A percentile compares a stretch with the other conserved stretches of the same genome.
These are phyloP conservation scores for Microascus cirrosus DNA, from an alignment of 2,329 filamentous ascomycete species.

Conservation along the genomic window DNA sequence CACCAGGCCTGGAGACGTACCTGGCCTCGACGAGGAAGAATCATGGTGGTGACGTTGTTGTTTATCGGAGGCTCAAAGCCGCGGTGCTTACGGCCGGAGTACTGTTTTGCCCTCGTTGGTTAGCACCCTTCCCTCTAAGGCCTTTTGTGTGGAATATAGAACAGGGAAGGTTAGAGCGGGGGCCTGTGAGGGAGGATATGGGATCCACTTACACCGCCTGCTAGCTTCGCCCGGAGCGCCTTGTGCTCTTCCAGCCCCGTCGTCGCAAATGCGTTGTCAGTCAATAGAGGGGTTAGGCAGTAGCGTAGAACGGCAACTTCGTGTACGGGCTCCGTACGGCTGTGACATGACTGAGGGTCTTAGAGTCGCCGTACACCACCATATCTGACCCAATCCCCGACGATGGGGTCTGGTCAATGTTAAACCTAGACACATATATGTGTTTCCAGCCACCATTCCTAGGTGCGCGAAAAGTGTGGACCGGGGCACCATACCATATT, in stretches of 20 bases:
- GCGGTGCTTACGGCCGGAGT: conserved; percentile 33
- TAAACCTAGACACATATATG: not conserved
- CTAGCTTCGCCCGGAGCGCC: conserved; percentile 33
- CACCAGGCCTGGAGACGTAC: conserved; percentile 23
- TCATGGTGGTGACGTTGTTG: conserved; percentile 28
- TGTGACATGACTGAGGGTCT: conserved; percentile 31
- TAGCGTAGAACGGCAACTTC: conserved; percentile 31
- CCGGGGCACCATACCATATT: not conserved
- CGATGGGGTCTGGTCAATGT: conserved; percentile 14
- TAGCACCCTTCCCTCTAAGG: too few relatives aligned
- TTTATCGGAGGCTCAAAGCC: conserved; percentile 38
- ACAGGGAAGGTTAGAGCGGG: not conserved
- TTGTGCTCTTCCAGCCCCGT: conserved; percentile 35
- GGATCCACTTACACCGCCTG: conserved; percentile 27
- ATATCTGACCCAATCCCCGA: conserved; percentile 30
- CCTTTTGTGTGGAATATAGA: not conserved
- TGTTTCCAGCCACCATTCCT: too few relatives aligned
- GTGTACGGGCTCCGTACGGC: conserved; percentile 25
- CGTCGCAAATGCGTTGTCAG: conserved; percentile 40
- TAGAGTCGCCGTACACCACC: conserved; percentile 34
- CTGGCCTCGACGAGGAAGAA: conserved; percentile 29
- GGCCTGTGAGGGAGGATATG: not conserved
- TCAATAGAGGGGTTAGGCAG: conserved; percentile 32
- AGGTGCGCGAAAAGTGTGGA: not conserved
- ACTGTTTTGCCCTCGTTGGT: not conserved